phyloP scores from a whole-genome alignment of 495 filamentous ascomycete genomes.

The Hypoxylon cercidicola region DNA sequence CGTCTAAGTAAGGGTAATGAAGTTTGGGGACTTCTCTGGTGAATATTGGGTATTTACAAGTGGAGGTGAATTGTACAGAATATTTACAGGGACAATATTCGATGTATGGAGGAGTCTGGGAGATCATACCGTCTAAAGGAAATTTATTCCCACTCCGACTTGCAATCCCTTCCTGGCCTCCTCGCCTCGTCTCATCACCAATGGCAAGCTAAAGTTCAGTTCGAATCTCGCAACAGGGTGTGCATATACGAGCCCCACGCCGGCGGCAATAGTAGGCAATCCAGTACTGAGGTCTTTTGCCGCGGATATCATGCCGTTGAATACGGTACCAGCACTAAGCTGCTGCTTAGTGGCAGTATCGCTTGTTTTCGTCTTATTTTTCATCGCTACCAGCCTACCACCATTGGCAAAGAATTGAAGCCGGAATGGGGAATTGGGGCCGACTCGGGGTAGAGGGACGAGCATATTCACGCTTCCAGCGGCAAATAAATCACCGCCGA shows the following conservation, averaged over 20 bases:
- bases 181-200: conserved; percentile 83
- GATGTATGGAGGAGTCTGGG: no score
- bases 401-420: conserved; percentile 92
- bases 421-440: conserved; percentile 82
- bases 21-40: no score
- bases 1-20: no score
- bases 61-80: no score
- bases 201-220: conserved; percentile 89
- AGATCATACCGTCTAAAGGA: conserved; percentile 67
- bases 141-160: conserved; percentile 93
- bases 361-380: conserved; percentile 61
- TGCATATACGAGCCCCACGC: conserved; percentile 91
- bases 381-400: conserved; percentile 82
- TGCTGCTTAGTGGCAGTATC: conserved; percentile 38
- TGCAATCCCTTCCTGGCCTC: conserved; percentile 89
- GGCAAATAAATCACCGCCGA: conserved; percentile 91
- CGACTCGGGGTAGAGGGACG: conserved; percentile 81
- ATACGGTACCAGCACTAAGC: conserved; percentile 54
- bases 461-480: conserved; percentile 86
- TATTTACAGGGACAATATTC: no score
- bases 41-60: no score
- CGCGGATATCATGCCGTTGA: conserved; percentile 62
- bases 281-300: conserved; percentile 75
- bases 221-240: conserved; percentile 93
- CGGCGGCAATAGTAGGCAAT: conserved; percentile 85